Conservation (phyloP, 768 basidiomycete genomes). For the Albatrellus ellisii region DNA sequence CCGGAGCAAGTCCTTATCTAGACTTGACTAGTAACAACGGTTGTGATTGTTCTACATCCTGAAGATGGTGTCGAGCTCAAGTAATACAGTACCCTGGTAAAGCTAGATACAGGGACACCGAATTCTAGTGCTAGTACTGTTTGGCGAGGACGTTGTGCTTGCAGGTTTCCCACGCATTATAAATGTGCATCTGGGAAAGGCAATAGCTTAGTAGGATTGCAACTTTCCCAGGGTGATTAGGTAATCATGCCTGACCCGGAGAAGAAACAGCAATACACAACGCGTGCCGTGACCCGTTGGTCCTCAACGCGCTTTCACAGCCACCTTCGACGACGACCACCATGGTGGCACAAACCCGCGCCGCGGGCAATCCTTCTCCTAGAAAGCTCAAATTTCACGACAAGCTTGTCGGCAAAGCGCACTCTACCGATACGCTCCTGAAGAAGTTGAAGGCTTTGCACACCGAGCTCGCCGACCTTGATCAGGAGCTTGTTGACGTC, state of each 20-base stretch:
- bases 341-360: constrained; percentile 71
- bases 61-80: no score
- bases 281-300: constrained; percentile 5
- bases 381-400: constrained; percentile 69
- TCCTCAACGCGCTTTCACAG: not conserved
- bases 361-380: constrained; percentile 34
- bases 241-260: constrained; percentile 1
- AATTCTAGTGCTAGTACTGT: no score
- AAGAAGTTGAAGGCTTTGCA: constrained; percentile 80
- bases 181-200: no score
- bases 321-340: constrained; percentile 11
- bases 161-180: no score
- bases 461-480: constrained; percentile 63
- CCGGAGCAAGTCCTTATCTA: no score
- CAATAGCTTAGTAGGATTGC: no score
- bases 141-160: no score
- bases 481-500: constrained; percentile 79
- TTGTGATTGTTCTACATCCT: no score
- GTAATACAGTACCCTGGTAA: no score
- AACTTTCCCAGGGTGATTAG: no score
- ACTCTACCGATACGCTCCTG: constrained; percentile 69
- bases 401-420: constrained; percentile 64
- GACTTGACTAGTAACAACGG: no score
- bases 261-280: constrained; percentile 10
- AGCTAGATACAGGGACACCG: no score